Percentiles rank a stretch among this genome's conserved stretches.
These are phyloP conservation scores for Pyracantha coccinea DNA, from an alignment of 331 rosid species.

Conservation along the genomic window DNA sequence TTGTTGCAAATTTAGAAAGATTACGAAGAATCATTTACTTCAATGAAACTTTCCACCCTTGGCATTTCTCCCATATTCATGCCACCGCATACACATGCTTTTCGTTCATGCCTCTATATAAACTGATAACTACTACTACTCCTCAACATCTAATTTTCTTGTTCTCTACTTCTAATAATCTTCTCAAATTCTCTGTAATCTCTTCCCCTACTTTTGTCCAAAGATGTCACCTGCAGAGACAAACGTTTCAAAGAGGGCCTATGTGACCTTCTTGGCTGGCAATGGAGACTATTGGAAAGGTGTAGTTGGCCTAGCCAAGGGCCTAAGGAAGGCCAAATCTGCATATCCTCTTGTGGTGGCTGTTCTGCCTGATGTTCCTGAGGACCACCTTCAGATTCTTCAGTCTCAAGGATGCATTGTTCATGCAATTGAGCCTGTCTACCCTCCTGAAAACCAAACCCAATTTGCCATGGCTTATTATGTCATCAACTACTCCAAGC, in stretches of 20 bases:
- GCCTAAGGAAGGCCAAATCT: conserved; percentile 21
- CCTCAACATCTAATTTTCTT: background rate
- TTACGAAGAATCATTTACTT: too few species aligned
- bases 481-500: conserved; percentile 45
- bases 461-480: conserved; percentile 37
- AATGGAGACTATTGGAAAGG: conserved; percentile 33
- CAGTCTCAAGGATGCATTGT: conserved; percentile 34
- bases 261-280: conserved; percentile 37
- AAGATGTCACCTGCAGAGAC: background rate
- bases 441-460: conserved; percentile 35
- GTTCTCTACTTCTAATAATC: background rate
- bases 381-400: conserved; percentile 29
- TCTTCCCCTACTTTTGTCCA: background rate
- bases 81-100: background rate
- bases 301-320: conserved; percentile 35
- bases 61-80: background rate
- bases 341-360: conserved; percentile 38
- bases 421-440: conserved; percentile 30
- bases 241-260: conserved; percentile 15
- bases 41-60: too few species aligned
- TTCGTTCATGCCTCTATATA: background rate
- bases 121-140: background rate
- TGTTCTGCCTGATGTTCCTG: conserved; percentile 32
- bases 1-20: too few species aligned
- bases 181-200: background rate